Conservation (phyloP, 2,329 filamentous ascomycete species). For the Botrytis medusae region DNA sequence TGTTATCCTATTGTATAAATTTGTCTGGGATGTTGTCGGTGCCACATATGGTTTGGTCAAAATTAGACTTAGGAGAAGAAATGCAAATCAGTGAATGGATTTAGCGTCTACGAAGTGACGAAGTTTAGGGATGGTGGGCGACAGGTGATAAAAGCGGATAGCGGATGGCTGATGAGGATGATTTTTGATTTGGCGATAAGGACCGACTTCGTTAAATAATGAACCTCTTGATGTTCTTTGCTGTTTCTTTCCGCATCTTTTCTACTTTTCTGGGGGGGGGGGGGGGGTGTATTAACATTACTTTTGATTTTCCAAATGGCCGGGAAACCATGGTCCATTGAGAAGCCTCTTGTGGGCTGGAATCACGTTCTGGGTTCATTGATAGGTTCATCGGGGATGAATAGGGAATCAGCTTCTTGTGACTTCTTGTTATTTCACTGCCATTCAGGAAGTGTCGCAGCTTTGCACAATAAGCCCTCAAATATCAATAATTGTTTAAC, state of each 20-base stretch:
- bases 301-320: background rate
- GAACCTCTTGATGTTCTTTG: no score
- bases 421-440: background rate
- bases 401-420: background rate
- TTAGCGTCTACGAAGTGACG: no score
- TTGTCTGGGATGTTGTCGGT: background rate
- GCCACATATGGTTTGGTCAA: background rate
- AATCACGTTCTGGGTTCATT: no score
- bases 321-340: no score
- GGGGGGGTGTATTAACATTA: rapidly evolving
- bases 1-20: background rate
- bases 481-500: background rate
- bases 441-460: background rate
- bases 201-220: background rate
- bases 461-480: background rate
- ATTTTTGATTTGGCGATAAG: background rate
- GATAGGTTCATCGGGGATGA: no score
- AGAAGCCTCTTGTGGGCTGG: background rate
- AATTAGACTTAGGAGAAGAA: background rate
- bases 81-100: background rate
- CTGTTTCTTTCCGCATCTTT: background rate
- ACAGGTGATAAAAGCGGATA: background rate
- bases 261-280: background rate
- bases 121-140: background rate
- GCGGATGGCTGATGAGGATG: background rate